These are phyloP conservation scores for Phytopythium kandeliae DNA, from an alignment of 352 stramenopile genomes.

Conservation along the genomic window DNA sequence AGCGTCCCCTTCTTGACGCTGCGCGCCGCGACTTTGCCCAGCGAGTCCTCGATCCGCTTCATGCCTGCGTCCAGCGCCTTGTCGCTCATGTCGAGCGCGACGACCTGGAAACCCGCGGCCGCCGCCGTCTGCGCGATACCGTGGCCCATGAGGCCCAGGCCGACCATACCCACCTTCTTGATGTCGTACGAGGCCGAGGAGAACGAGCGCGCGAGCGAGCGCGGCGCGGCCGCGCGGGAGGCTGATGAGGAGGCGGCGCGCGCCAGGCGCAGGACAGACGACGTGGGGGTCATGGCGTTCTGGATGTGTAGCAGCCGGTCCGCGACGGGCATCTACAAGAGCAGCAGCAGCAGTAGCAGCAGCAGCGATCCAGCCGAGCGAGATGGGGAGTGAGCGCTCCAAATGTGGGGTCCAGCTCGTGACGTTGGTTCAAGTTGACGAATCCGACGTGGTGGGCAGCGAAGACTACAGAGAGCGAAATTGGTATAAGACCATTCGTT, in stretches of 20 bases:
- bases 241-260: not conserved
- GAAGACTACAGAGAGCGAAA: not conserved
- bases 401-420: not conserved
- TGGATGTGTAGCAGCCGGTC: slow-evolving; percentile 5
- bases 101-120: slow-evolving; percentile 76
- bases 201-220: slow-evolving; percentile 7
- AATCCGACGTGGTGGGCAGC: slow-evolving; percentile 7
- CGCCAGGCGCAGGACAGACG: slow-evolving; percentile 3
- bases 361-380: not conserved
- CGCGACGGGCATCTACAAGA: slow-evolving; percentile 2
- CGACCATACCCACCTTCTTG: slow-evolving; percentile 92
- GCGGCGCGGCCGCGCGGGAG: not conserved
- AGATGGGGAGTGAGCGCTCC: not conserved
- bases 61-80: slow-evolving; percentile 76
- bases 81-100: slow-evolving; percentile 75
- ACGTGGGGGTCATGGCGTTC: not conserved
- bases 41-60: slow-evolving; percentile 89
- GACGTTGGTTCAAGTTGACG: slow-evolving; percentile 7
- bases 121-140: slow-evolving; percentile 95
- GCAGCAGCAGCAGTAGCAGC: too few species aligned
- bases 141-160: slow-evolving; percentile 97
- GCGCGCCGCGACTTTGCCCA: slow-evolving; percentile 85
- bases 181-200: slow-evolving; percentile 38
- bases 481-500: not conserved
- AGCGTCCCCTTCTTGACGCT: slow-evolving; percentile 89